phyloP scores from a whole-genome alignment of 2,329 filamentous ascomycete genomes.

The Stagonosporopsis cucurbitacearum region DNA sequence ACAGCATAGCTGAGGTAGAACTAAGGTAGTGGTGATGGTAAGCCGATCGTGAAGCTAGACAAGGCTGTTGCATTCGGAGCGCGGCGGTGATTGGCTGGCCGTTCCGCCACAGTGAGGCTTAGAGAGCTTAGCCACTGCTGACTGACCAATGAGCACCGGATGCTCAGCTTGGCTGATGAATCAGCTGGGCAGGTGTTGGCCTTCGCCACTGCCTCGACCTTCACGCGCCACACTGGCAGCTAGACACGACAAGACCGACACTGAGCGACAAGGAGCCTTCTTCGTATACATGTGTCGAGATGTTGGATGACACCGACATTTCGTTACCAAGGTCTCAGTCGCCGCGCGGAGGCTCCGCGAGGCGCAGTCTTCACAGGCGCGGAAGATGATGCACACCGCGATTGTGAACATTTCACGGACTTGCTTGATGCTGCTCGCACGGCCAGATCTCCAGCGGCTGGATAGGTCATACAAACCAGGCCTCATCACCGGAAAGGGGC shows the following conservation, averaged over 20 bases:
- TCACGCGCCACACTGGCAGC: neutral
- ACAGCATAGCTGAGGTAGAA: neutral
- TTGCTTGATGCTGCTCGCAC: neutral
- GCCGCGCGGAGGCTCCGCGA: neutral
- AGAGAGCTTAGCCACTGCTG: neutral
- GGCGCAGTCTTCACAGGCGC: neutral
- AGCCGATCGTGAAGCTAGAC: constrained; percentile 1
- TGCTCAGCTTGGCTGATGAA: neutral
- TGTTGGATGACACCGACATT: neutral
- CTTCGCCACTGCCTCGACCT: constrained; percentile 2
- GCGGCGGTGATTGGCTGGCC: neutral
- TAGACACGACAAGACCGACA: neutral
- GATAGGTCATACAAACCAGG: neutral
- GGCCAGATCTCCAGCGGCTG: neutral
- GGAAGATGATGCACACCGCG: neutral
- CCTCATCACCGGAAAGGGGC: constrained; percentile 7
- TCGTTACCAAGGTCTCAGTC: neutral
- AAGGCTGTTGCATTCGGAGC: neutral
- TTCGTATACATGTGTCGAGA: neutral
- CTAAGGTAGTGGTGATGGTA: neutral
- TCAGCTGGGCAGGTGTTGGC: neutral
- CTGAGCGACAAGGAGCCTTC: neutral
- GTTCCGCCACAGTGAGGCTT: neutral
- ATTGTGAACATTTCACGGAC: neutral
- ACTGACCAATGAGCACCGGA: neutral